Evolutionary conservation across 1,284 basidiomycete genomes (phyloP), one percentile per base, ranked within the genome.

Genomic region (Coniophora puteana): DNA sequence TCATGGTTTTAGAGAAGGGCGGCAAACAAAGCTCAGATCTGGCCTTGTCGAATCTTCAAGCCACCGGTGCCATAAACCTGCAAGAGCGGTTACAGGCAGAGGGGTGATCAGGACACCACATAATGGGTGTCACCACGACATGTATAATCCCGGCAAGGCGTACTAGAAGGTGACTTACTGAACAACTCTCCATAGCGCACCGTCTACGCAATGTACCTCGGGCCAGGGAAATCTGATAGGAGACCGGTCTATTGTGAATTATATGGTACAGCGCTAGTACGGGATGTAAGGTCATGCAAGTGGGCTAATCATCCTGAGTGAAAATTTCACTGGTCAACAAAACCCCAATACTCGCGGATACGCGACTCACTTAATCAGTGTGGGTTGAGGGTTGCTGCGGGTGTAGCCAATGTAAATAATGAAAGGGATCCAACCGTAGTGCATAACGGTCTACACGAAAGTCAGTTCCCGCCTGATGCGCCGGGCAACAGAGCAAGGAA

Each of bases 341-440:
- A 10, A 12, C 18, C 29, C 31, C 43, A 22, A 44, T 41, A 41
- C 21, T n/a, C 25, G 18, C 5, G 16, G 5, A 7, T 8, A 23
- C 8, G 22, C 5, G 22, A 76, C 87, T 54, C 48, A 93, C 91
- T 93, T 93, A 68, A 94, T 93, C 54, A 94, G 69, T 31, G 90
- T 91, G n/a, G 91, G 91, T 57, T 92, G 90, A 25, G 91, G 91
- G 57, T 84, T 88, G 58, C 89, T 91, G 56, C 84, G 74, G 41
- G 84, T 88, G 71, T 89, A 94, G 24, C 93, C 93, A 57, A 94
- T 76, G 65, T 91, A 95, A 55, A 96, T 93, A 58, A 96, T 89
- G 58, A 93, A 71, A 27, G 93, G 93, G 57, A 96, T 89, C 91
- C 93, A 96, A 51, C 83, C 85, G 57, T 92, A 92, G 65, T 94